These are phyloP conservation scores for Suillus bovinus DNA, from an alignment of 768 basidiomycete species.

Conservation along the genomic window DNA sequence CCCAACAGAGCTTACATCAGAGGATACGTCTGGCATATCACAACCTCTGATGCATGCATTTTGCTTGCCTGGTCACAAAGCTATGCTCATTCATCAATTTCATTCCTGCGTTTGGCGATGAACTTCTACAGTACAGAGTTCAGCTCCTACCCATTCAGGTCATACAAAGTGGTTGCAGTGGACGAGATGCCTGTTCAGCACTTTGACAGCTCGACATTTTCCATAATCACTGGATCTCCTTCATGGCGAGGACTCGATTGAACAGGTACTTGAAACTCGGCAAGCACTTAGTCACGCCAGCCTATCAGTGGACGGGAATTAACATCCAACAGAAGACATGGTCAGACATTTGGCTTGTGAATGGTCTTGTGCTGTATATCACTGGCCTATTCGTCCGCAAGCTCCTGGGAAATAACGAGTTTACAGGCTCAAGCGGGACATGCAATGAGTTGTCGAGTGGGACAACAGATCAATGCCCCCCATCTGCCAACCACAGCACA, in stretches of 20 bases:
- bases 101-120: conserved; percentile 86
- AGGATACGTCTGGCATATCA: conserved; percentile 60
- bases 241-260: conserved; percentile 86
- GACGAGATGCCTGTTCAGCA: conserved; percentile 82
- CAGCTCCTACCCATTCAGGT: conserved; percentile 94
- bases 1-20: conserved; percentile 56
- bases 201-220: conserved; percentile 83
- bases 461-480: conserved; percentile 91
- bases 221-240: conserved; percentile 82
- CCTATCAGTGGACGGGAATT: conserved; percentile 95
- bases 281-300: conserved; percentile 83
- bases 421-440: conserved; percentile 96
- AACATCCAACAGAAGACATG: conserved; percentile 93
- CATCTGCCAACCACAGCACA: conserved; percentile 85
- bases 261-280: conserved; percentile 89
- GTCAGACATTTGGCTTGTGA: conserved; percentile 95
- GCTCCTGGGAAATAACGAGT: conserved; percentile 94
- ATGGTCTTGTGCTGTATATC: conserved; percentile 90
- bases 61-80: conserved; percentile 87
- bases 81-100: conserved; percentile 69
- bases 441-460: conserved; percentile 85
- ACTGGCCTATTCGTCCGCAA: conserved; percentile 85
- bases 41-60: conserved; percentile 88
- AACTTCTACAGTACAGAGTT: conserved; percentile 88
- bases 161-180: conserved; percentile 93